Evolutionary conservation across 176 grass and related monocot species (phyloP).

Genomic region (Avena eriantha): DNA sequence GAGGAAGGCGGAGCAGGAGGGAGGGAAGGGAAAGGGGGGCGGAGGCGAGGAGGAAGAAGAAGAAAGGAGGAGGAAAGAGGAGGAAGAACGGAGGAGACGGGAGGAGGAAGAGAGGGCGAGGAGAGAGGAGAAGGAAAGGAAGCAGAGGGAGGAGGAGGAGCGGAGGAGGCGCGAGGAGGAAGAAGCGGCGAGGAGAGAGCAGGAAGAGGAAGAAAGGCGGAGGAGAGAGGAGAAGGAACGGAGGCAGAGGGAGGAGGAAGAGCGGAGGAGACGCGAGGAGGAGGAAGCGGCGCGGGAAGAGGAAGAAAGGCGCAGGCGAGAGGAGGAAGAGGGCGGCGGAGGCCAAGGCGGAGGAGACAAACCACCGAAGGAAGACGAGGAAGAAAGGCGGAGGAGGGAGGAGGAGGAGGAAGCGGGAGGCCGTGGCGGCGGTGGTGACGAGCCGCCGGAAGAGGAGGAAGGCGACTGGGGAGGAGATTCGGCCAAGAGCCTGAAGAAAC

Average conservation of each 20-base stretch:
- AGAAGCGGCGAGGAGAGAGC: background rate
- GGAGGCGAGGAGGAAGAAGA: background rate
- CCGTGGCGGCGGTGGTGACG: background rate
- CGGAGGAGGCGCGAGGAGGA: background rate
- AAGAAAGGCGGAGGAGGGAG: background rate
- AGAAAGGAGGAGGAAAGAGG: background rate
- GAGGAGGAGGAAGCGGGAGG: background rate
- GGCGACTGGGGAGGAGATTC: slow-evolving; percentile 24
- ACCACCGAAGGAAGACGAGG: background rate
- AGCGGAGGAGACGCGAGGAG: background rate
- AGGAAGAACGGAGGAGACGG: background rate
- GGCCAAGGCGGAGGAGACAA: background rate
- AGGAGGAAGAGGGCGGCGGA: background rate
- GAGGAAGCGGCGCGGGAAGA: background rate
- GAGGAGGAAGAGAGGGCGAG: background rate
- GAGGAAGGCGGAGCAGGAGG: slow-evolving; percentile 42
- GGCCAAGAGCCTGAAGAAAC: slow-evolving; percentile 16
- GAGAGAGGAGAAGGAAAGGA: background rate
- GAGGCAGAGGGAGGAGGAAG: background rate
- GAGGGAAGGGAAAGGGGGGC: background rate
- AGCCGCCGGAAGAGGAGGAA: background rate
- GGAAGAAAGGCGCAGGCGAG: background rate
- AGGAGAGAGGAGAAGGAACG: background rate
- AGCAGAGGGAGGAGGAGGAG: background rate
- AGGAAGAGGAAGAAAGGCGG: background rate